A percentile compares a stretch with the other conserved stretches of the same genome.
These are phyloP conservation scores for Sugiyamaella floridensis DNA, from an alignment of 805 yeast species.

Conservation along the genomic window DNA sequence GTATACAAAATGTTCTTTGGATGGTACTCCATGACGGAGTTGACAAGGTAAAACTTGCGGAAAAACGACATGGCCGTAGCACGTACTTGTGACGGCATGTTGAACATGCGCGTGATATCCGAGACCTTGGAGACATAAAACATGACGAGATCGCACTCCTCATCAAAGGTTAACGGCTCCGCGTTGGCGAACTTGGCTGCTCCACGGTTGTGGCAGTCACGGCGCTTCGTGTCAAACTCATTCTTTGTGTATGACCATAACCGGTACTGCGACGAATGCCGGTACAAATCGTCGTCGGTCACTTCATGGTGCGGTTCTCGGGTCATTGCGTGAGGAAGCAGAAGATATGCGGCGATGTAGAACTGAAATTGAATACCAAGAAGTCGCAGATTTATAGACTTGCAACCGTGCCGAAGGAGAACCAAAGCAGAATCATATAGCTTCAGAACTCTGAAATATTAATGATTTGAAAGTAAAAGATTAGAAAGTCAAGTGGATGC, in stretches of 20 bases:
- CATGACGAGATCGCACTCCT: constrained; percentile 60
- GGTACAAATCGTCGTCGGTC: constrained; percentile 78
- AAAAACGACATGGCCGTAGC: constrained; percentile 82
- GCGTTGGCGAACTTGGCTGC: constrained; percentile 30
- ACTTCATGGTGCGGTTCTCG: constrained; percentile 26
- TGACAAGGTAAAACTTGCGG: constrained; percentile 67
- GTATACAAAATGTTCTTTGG: constrained; percentile 77
- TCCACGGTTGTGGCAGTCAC: constrained; percentile 52
- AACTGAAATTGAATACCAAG: not conserved
- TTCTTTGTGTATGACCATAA: constrained; percentile 75
- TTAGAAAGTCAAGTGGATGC: too few species aligned
- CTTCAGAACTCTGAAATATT: too few species aligned
- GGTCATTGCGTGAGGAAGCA: not conserved
- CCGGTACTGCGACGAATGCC: constrained; percentile 78
- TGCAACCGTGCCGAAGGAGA: too few species aligned
- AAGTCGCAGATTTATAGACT: too few species aligned
- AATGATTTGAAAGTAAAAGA: too few species aligned
- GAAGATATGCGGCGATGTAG: not conserved
- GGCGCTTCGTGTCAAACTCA: constrained; percentile 45
- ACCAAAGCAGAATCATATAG: too few species aligned
- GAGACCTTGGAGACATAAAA: constrained; percentile 69
- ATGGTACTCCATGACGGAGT: constrained; percentile 80
- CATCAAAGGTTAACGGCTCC: constrained; percentile 52
- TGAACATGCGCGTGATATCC: constrained; percentile 63
- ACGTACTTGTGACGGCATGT: constrained; percentile 80